Evolutionary conservation across 2,329 filamentous ascomycete genomes (phyloP), one percentile per base, ranked within the genome.

Genomic region (Macrophomina pseudophaseolina): DNA sequence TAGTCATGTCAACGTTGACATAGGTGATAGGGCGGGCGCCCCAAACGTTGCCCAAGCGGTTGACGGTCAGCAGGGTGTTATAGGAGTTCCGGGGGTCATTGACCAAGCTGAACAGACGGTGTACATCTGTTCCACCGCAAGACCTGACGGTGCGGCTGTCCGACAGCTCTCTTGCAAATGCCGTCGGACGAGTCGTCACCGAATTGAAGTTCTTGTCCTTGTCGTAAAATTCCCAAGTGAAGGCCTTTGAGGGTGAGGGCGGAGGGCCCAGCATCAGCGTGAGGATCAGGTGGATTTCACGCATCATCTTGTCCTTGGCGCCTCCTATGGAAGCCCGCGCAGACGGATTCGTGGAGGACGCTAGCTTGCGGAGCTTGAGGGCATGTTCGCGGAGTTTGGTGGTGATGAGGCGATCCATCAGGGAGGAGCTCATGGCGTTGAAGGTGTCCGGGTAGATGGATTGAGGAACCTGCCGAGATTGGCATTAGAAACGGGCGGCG

Each of bases 371-470:
- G 11, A 97, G 84, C 32, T 83, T 81, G n/a, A 97, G 79, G 1
- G 90, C 92, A 72, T 92, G 90, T 78, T 97, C 92, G n/a, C 93
- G 89, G 40, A 97, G 85, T 80, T 96, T 96, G 18, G 90, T 93
- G 11, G 92, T 93, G 69, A 97, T 83, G 35, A 96, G 82, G 64
- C 81, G 84, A 75, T 94, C 91, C 80, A 97, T 88, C 18, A 86
- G 83, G 1, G 83, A 78, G 32, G 90, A 92, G 72, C 89, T 88
- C 81, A 86, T 86, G 4, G 93, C 91, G 75, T 92, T 94, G 84
- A 86, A 94, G 64, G 86, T 88, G 76, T 97, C 93, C 0, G 93
- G 93, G 75, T 95, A 97, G 2, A 97, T 79, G 0, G 83, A 80
- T 75, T 96, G 91, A 3, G 93, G 93, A 0, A 95, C 62, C 62